These are phyloP conservation scores for Cantharellus cinnabarinus DNA, from an alignment of 768 basidiomycete genomes.

Conservation along the genomic window DNA sequence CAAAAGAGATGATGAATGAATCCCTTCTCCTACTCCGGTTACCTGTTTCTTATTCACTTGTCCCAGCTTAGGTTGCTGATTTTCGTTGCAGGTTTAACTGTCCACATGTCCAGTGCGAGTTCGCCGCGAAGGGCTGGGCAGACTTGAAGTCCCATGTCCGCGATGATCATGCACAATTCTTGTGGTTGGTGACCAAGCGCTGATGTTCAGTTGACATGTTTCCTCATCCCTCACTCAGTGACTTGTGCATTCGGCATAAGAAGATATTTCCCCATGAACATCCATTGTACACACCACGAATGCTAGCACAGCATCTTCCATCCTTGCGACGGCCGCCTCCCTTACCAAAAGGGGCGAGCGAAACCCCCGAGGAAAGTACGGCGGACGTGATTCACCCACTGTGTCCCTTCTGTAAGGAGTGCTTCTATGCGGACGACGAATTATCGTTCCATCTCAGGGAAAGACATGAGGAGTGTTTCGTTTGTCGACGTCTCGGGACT, in stretches of 20 bases:
- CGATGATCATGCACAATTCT: slow-evolving; percentile 46
- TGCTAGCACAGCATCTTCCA: slow-evolving; percentile 57
- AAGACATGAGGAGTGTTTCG: slow-evolving; percentile 86
- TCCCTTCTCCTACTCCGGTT: slow-evolving; percentile 63
- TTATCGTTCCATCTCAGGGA: slow-evolving; percentile 87
- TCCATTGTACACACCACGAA: slow-evolving; percentile 46
- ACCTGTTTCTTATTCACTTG: neutral
- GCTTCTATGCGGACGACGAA: slow-evolving; percentile 84
- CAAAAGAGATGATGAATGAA: slow-evolving; percentile 86
- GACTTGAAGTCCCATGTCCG: slow-evolving; percentile 75
- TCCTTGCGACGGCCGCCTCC: slow-evolving; percentile 27
- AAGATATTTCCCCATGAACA: slow-evolving; percentile 96
- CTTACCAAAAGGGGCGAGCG: slow-evolving; percentile 11
- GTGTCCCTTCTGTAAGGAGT: slow-evolving; percentile 81
- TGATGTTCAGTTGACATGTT: slow-evolving; percentile 4
- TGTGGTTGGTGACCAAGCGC: slow-evolving; percentile 40
- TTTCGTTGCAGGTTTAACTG: slow-evolving; percentile 47
- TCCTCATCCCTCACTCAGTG: slow-evolving; percentile 24
- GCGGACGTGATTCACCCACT: slow-evolving; percentile 35
- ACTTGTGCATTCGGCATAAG: slow-evolving; percentile 72
- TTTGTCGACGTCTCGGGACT: slow-evolving; percentile 70
- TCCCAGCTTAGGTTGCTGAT: neutral
- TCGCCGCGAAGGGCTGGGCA: slow-evolving; percentile 71
- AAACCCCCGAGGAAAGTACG: slow-evolving; percentile 29
- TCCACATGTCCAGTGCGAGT: slow-evolving; percentile 64